Evolutionary conservation across 2,329 filamentous ascomycete genomes (phyloP).

Genomic region (Talaromyces funiculosus): DNA sequence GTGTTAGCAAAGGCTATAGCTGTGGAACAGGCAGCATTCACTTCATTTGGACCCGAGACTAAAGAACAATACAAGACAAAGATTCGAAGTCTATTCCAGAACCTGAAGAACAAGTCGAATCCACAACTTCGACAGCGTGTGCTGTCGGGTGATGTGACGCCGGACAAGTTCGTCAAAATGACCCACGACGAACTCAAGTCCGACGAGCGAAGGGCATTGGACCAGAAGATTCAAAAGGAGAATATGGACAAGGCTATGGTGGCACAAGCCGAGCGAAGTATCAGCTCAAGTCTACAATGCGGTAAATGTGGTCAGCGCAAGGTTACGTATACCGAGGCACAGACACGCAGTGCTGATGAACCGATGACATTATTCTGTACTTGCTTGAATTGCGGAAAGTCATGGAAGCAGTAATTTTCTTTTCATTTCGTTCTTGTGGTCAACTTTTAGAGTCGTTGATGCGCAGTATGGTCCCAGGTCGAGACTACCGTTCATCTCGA

Average conservation of each 20-base stretch:
- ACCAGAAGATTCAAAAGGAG: slow-evolving; percentile 72
- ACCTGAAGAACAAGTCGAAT: slow-evolving; percentile 91
- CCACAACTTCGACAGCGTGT: slow-evolving; percentile 69
- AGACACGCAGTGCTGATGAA: slow-evolving; percentile 93
- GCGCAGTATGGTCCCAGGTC: background rate
- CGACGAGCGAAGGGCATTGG: slow-evolving; percentile 69
- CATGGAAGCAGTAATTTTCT: slow-evolving; percentile 37
- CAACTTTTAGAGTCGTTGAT: background rate
- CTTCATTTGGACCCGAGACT: slow-evolving; percentile 63
- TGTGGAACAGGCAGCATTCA: slow-evolving; percentile 72
- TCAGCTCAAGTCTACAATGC: slow-evolving; percentile 82
- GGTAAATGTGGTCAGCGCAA: slow-evolving; percentile 88
- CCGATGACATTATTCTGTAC: slow-evolving; percentile 55
- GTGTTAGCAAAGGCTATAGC: slow-evolving; percentile 63
- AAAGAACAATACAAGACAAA: slow-evolving; percentile 74
- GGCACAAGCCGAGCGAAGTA: slow-evolving; percentile 82
- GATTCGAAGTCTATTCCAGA: slow-evolving; percentile 87
- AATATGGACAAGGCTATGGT: slow-evolving; percentile 98
- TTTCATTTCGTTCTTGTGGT: slow-evolving; percentile 1
- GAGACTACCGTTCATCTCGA: slow-evolving; percentile 16
- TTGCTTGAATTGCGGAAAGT: slow-evolving; percentile 45
- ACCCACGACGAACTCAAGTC: slow-evolving; percentile 86
- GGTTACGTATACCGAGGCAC: slow-evolving; percentile 93
- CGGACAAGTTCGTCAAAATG: slow-evolving; percentile 78
- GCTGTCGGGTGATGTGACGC: slow-evolving; percentile 64